Conservation (phyloP, 768 basidiomycete genomes). For the Psilocybe cyanescens region DNA sequence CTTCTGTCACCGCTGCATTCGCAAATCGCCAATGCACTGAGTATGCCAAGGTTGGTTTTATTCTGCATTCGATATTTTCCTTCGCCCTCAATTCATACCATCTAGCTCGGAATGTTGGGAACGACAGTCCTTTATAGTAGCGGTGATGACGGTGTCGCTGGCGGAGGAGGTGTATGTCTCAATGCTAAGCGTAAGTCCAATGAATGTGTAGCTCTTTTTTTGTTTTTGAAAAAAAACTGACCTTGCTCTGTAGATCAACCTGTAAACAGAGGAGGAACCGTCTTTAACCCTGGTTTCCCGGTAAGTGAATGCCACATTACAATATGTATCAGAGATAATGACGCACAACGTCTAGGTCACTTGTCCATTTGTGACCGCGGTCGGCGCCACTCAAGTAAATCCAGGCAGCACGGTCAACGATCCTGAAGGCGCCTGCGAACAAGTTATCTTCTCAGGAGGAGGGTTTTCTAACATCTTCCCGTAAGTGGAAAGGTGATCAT, state of each 20-base stretch:
- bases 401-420: conserved; percentile 44
- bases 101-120: conserved; percentile 38
- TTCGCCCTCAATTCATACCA: conserved; percentile 21
- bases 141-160: conserved; percentile 42
- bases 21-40: conserved; percentile 40
- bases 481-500: conserved; percentile 20
- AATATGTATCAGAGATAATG: neutral
- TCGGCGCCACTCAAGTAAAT: conserved; percentile 54
- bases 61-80: neutral
- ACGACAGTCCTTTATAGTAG: conserved; percentile 39
- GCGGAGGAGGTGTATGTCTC: conserved; percentile 34
- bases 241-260: conserved; percentile 20
- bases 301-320: conserved; percentile 7
- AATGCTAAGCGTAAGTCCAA: conserved; percentile 42
- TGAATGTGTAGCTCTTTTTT: neutral
- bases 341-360: conserved; percentile 29
- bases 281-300: conserved; percentile 31
- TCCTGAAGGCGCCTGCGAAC: conserved; percentile 48
- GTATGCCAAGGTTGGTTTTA: conserved; percentile 29
- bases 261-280: conserved; percentile 18
- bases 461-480: conserved; percentile 52
- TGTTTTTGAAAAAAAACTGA: neutral
- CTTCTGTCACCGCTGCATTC: conserved; percentile 29
- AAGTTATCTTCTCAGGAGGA: conserved; percentile 52
- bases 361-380: conserved; percentile 54